phyloP scores from a whole-genome alignment of 2,329 filamentous ascomycete genomes.

The Colletotrichum destructivum region DNA sequence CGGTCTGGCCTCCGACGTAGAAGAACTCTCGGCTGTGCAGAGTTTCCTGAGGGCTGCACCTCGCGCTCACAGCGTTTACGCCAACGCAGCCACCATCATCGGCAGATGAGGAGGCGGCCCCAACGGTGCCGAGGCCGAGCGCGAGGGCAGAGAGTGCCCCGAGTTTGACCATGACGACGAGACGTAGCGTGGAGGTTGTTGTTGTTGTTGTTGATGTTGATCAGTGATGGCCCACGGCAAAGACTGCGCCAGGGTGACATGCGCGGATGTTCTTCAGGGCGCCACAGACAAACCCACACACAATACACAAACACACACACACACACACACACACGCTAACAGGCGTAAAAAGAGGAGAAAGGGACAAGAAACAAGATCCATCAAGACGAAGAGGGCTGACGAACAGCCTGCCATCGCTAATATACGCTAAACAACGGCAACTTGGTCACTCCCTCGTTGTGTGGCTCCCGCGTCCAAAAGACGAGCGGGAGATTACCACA shows the following conservation, averaged over 20 bases:
- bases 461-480: slow-evolving; percentile 1
- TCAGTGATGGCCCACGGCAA: slow-evolving; percentile 1
- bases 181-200: not conserved
- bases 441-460: slow-evolving; percentile 13
- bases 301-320: too few species aligned
- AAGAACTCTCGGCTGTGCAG: slow-evolving; percentile 46
- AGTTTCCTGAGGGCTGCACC: slow-evolving; percentile 32
- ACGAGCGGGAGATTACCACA: slow-evolving; percentile 5
- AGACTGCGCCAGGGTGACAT: not conserved
- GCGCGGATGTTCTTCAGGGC: not conserved
- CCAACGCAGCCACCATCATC: slow-evolving; percentile 26
- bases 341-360: not conserved
- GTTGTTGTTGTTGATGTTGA: not conserved
- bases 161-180: slow-evolving; percentile 19
- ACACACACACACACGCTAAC: not conserved
- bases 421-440: slow-evolving; percentile 32
- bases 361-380: not conserved
- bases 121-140: slow-evolving; percentile 9
- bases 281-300: too few species aligned
- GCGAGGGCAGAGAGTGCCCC: slow-evolving; percentile 23
- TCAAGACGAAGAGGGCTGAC: slow-evolving; percentile 3
- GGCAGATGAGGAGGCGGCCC: not conserved
- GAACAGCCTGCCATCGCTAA: slow-evolving; percentile 24
- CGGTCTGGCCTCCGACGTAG: slow-evolving; percentile 50
- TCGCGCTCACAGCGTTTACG: slow-evolving; percentile 33